Percentiles rank a stretch among this genome's conserved stretches.
Evolutionary conservation across 1,284 basidiomycete species (phyloP).

Genomic region (Exobasidium rhododendri): DNA sequence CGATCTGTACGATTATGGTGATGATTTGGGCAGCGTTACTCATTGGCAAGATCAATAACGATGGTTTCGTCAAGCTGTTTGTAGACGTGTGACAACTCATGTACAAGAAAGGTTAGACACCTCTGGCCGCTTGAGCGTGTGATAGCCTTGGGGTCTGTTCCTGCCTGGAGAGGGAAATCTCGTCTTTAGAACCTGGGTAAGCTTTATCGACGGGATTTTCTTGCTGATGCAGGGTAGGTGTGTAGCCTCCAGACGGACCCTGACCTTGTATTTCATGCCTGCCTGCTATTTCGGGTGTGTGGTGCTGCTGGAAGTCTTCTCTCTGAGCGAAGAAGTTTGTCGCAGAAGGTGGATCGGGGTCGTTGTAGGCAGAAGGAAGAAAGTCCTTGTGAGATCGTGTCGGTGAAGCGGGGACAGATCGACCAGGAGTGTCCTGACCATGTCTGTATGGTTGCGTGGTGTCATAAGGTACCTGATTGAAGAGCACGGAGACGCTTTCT

Average conservation of each 20-base stretch:
- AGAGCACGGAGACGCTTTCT: slow-evolving; percentile 48
- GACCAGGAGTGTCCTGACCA: slow-evolving; percentile 24
- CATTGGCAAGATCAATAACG: not conserved
- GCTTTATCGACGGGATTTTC: not conserved
- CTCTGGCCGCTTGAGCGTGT: not conserved
- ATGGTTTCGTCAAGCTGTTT: no score
- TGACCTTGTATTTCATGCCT: not conserved
- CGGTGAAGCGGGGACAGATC: not conserved
- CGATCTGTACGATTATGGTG: not conserved
- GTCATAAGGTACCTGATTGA: slow-evolving; percentile 53
- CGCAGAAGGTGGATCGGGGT: slow-evolving; percentile 36
- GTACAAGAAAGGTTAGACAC: not conserved
- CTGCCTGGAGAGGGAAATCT: not conserved
- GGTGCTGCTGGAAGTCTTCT: not conserved
- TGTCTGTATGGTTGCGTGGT: slow-evolving; percentile 52
- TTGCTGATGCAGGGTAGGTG: not conserved
- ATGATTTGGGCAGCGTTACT: not conserved
- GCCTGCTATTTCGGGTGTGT: not conserved
- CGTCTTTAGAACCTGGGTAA: not conserved
- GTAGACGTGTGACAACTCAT: no score
- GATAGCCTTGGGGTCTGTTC: not conserved
- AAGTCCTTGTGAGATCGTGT: not conserved
- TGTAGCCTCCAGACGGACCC: not conserved
- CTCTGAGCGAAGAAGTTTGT: slow-evolving; percentile 38
- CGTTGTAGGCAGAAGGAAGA: slow-evolving; percentile 23